phyloP scores from a whole-genome alignment of 208 protist species.

The Acanthamoeba rhysodes region DNA sequence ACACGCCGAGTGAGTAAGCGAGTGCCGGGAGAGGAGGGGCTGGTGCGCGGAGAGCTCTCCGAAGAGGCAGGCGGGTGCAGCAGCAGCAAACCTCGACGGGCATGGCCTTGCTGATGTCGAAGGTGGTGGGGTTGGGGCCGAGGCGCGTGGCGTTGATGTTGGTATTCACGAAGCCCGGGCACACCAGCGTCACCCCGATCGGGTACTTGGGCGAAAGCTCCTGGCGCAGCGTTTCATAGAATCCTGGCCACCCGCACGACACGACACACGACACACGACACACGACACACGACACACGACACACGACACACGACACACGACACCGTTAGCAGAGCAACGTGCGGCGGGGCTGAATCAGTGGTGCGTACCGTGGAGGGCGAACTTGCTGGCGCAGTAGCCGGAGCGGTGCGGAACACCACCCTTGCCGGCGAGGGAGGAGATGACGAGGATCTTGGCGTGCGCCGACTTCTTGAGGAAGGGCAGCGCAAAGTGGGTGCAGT shows the following conservation, averaged over 20 bases:
- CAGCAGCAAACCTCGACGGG: slow-evolving; percentile 13
- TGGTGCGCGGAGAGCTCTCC: no score
- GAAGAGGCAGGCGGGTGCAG: no score
- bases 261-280: no score
- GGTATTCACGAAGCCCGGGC: slow-evolving; percentile 66
- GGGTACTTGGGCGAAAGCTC: slow-evolving; percentile 32
- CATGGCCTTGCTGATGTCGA: slow-evolving; percentile 55
- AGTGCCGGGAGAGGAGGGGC: no score
- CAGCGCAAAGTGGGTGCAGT: slow-evolving; percentile 68
- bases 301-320: no score
- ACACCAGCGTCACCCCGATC: slow-evolving; percentile 19
- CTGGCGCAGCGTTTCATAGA: slow-evolving; percentile 17
- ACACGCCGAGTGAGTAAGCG: no score
- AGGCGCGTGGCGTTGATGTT: slow-evolving; percentile 65
- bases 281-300: no score
- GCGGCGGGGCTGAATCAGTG: neutral
- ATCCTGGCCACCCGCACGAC: neutral
- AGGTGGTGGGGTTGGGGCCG: neutral
- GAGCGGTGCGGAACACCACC: neutral
- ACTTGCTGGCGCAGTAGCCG: slow-evolving; percentile 62
- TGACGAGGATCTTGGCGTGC: slow-evolving; percentile 58
- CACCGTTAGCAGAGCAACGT: no score
- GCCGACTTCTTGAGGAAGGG: slow-evolving; percentile 42
- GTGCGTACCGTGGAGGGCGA: slow-evolving; percentile 28
- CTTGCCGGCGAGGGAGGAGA: slow-evolving; percentile 57